A percentile compares a stretch with the other conserved stretches of the same genome.
phyloP scores from a whole-genome alignment of 305 asterid genomes.

The Stenogyne calaminthoides region DNA sequence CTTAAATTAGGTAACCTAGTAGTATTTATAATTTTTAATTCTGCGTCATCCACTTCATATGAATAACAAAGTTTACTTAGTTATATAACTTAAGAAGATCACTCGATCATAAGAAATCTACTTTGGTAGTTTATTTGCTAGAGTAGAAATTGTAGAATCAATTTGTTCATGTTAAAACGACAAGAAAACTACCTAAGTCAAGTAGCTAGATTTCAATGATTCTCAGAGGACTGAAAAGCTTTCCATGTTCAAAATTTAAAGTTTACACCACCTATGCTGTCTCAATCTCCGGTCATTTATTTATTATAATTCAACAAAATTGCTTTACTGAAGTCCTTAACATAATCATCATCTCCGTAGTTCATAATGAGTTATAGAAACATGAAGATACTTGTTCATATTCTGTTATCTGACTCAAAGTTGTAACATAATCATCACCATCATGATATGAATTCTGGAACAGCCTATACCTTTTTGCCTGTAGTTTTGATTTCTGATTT shows the following conservation, averaged over 20 bases:
- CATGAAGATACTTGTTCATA: slow-evolving; percentile 1
- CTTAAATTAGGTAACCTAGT: background rate
- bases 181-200: no score
- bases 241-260: background rate
- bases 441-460: background rate
- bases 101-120: slow-evolving; percentile 5
- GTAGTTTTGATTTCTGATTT: slow-evolving; percentile 16
- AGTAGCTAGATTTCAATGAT: background rate
- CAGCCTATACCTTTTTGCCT: background rate
- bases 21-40: background rate
- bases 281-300: background rate
- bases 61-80: background rate
- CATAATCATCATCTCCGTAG: background rate
- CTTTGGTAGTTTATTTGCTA: slow-evolving; percentile 2
- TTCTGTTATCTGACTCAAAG: background rate
- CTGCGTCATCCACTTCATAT: background rate
- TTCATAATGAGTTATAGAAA: background rate
- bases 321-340: background rate
- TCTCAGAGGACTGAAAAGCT: background rate
- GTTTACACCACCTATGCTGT: slow-evolving; percentile 12
- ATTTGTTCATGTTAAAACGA: no score
- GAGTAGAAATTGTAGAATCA: slow-evolving; percentile 13
- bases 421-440: background rate
- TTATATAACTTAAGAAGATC: slow-evolving; percentile 7
- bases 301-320: background rate